Evolutionary conservation across 352 stramenopile species (phyloP).

Genomic region (Globisporangium emineosum): DNA sequence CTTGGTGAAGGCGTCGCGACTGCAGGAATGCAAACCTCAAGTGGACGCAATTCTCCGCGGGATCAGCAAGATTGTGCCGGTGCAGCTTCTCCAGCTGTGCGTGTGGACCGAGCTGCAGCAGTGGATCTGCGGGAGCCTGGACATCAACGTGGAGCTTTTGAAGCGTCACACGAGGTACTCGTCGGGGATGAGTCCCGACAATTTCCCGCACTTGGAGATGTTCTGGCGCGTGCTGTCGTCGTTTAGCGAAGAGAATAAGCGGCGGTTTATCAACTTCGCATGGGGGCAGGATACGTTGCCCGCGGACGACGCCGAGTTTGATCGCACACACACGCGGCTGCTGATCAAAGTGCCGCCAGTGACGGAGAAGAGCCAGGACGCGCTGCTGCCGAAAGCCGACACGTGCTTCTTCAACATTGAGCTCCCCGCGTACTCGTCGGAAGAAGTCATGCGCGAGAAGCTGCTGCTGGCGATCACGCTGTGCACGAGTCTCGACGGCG

Average conservation of each 20-base stretch:
- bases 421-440: slow-evolving; percentile 68
- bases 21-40: slow-evolving; percentile 75
- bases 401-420: slow-evolving; percentile 88
- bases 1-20: slow-evolving; percentile 51
- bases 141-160: slow-evolving; percentile 68
- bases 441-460: slow-evolving; percentile 67
- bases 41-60: slow-evolving; percentile 72
- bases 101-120: slow-evolving; percentile 79
- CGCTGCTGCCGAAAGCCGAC: slow-evolving; percentile 68
- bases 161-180: slow-evolving; percentile 82
- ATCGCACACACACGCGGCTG: slow-evolving; percentile 68
- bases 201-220: slow-evolving; percentile 67
- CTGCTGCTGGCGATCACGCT: slow-evolving; percentile 70
- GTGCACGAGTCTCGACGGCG: slow-evolving; percentile 80
- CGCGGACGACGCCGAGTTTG: slow-evolving; percentile 75
- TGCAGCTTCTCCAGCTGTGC: slow-evolving; percentile 67
- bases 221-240: slow-evolving; percentile 67
- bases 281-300: slow-evolving; percentile 82
- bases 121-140: slow-evolving; percentile 74
- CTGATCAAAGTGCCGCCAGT: slow-evolving; percentile 63
- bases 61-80: slow-evolving; percentile 64
- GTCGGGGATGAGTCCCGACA: slow-evolving; percentile 68
- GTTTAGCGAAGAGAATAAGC: slow-evolving; percentile 76
- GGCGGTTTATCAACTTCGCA: slow-evolving; percentile 82
- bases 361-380: slow-evolving; percentile 40